Conservation (phyloP, 805 yeast genomes). For the Ogataea parapolymorpha region DNA sequence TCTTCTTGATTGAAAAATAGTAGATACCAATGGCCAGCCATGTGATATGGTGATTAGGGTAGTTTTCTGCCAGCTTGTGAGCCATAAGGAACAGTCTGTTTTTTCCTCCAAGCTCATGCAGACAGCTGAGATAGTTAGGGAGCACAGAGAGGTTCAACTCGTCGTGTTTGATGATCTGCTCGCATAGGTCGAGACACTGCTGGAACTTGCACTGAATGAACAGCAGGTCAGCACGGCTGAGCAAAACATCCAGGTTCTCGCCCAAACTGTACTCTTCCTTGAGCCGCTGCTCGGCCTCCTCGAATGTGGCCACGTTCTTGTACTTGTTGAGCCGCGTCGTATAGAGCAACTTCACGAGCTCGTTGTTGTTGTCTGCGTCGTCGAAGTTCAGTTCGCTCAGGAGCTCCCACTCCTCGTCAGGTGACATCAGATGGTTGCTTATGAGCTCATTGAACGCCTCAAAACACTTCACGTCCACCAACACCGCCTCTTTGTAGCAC, state of each 20-base stretch:
- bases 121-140: slow-evolving; percentile 78
- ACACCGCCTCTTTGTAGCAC: slow-evolving; percentile 79
- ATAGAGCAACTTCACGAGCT: slow-evolving; percentile 72
- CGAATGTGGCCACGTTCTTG: slow-evolving; percentile 51
- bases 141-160: slow-evolving; percentile 66
- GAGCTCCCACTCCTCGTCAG: slow-evolving; percentile 85
- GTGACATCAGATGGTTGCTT: slow-evolving; percentile 69
- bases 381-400: slow-evolving; percentile 61
- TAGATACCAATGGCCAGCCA: slow-evolving; percentile 94
- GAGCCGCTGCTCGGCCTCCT: slow-evolving; percentile 64
- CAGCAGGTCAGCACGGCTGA: slow-evolving; percentile 64
- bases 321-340: slow-evolving; percentile 74
- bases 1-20: slow-evolving; percentile 69
- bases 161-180: slow-evolving; percentile 54
- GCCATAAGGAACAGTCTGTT: slow-evolving; percentile 78
- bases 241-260: slow-evolving; percentile 65
- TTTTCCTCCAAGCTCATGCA: slow-evolving; percentile 79
- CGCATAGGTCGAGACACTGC: slow-evolving; percentile 73
- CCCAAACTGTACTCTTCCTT: slow-evolving; percentile 69
- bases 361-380: slow-evolving; percentile 75
- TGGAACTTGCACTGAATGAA: slow-evolving; percentile 77
- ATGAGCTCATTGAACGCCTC: slow-evolving; percentile 87
- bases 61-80: slow-evolving; percentile 79
- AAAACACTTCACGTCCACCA: slow-evolving; percentile 85
- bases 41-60: slow-evolving; percentile 77